Evolutionary conservation across 2,329 filamentous ascomycete genomes (phyloP).

Genomic region (Microascus cirrosus): DNA sequence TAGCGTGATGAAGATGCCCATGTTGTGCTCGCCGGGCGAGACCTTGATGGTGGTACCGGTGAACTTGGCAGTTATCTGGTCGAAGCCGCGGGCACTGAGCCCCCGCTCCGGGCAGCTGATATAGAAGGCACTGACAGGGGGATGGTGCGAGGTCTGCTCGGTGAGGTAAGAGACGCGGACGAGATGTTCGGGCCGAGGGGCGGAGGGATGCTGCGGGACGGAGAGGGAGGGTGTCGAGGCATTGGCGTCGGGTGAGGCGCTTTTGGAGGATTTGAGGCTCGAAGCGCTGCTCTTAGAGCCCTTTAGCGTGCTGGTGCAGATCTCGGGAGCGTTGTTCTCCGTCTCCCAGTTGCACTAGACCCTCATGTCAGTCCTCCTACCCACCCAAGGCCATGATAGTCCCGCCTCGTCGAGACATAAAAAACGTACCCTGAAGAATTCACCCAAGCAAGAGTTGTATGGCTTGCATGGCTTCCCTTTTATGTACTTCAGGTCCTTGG

Average conservation of each 20-base stretch:
- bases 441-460: conserved; percentile 92
- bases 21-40: conserved; percentile 81
- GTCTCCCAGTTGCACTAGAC: conserved; percentile 90
- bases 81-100: conserved; percentile 77
- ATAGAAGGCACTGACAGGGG: conserved; percentile 91
- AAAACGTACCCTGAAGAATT: conserved; percentile 82
- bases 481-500: conserved; percentile 97
- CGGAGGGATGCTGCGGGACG: conserved; percentile 34
- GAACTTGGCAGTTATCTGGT: conserved; percentile 96
- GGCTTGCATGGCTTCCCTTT: conserved; percentile 98
- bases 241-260: conserved; percentile 26
- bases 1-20: conserved; percentile 88
- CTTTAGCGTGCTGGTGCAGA: conserved; percentile 36
- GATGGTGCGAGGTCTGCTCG: conserved; percentile 96
- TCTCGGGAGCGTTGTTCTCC: conserved; percentile 61
- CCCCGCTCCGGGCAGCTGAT: conserved; percentile 88
- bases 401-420: not conserved
- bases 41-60: conserved; percentile 92
- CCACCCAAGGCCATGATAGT: not conserved
- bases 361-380: not conserved
- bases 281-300: conserved; percentile 30
- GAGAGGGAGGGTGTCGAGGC: conserved; percentile 38
- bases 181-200: conserved; percentile 27
- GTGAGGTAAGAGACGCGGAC: conserved; percentile 88
- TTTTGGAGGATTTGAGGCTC: conserved; percentile 32